Evolutionary conservation across 2,329 filamentous ascomycete genomes (phyloP), one percentile per base, ranked within the genome.

Genomic region (Apiospora malaysiana): DNA sequence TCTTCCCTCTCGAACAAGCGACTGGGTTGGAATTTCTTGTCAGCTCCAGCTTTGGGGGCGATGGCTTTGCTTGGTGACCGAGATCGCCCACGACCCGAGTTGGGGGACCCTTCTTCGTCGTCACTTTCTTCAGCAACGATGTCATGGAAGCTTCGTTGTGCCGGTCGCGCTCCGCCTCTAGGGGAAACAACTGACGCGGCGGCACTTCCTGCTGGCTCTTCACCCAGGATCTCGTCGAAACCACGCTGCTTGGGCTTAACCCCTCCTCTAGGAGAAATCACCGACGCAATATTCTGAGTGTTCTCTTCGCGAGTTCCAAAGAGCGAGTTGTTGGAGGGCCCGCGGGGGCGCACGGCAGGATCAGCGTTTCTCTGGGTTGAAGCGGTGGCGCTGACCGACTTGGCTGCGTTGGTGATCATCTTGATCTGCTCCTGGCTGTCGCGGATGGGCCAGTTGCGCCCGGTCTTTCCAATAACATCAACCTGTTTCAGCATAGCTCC

Each of bases 391-490:
- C 79, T 81, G 71, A 83, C 83, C n/a, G 83, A 80, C 49, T 83
- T 87, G 76, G 89, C 83, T 74, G 87, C 91, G 68, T 84, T 86
- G 74, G 88, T 85, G 77, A 97, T 93, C 77, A 97, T 84, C 77
- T 90, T 91, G 76, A 92, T 87, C 84, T 98, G 95, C 69, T 97
- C 94, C 77, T 90, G 90, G 79, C 92, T 93, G 79, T 97, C 94
- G 76, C 91, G 90, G 79, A 99, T 97, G 70, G 96, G 96, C 96
- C 96, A 99, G 83, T 96, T 97, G 81, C 92, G 93, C 70, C 93
- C 94, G 69, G 92, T 92, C 79, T 91, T 92, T 77, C 96, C 95
- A 81, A 99, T 98, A 70, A 98, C 91, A 73, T 98, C 95, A 74
- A 98, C 88, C 81, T 97, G 92, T 84, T 96, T 98, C 75, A 99